phyloP scores from a whole-genome alignment of 2,329 filamentous ascomycete species.

The Truncatella angustata region DNA sequence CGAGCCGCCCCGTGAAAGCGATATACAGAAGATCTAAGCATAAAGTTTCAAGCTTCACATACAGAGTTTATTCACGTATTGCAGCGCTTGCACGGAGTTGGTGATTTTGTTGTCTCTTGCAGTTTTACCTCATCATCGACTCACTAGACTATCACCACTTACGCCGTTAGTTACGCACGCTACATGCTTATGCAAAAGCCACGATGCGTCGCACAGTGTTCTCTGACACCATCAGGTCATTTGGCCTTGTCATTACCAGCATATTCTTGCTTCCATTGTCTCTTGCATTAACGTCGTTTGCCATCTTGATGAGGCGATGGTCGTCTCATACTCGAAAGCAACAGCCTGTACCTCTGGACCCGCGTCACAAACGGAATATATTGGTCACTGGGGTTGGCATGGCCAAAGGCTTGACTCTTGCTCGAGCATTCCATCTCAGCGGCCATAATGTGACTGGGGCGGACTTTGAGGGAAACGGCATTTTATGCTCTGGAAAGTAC shows the following conservation, averaged over 20 bases:
- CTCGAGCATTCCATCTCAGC: constrained; percentile 60
- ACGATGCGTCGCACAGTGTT: neutral
- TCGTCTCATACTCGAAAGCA: neutral
- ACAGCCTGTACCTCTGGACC: neutral
- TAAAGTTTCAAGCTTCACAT: neutral
- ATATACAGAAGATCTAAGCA: neutral
- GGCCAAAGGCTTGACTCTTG: constrained; percentile 66
- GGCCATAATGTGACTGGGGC: constrained; percentile 72
- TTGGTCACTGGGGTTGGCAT: constrained; percentile 73
- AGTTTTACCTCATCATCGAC: neutral
- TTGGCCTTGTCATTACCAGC: neutral
- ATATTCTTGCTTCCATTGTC: neutral
- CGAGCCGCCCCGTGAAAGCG: neutral
- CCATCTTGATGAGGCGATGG: neutral
- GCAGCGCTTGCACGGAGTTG: neutral
- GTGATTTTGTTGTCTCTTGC: neutral
- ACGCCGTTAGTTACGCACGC: too few species aligned
- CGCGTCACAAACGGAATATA: constrained; percentile 42
- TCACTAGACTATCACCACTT: neutral
- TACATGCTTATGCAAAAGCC: too few species aligned
- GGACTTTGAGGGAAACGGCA: constrained; percentile 53
- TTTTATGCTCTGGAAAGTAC: constrained; percentile 52
- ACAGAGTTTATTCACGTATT: neutral
- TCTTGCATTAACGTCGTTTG: neutral
- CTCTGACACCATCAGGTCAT: neutral